These are phyloP conservation scores for Pancytospora philotis DNA, from an alignment of 371 early-diverging fungal genomes.

Conservation along the genomic window DNA sequence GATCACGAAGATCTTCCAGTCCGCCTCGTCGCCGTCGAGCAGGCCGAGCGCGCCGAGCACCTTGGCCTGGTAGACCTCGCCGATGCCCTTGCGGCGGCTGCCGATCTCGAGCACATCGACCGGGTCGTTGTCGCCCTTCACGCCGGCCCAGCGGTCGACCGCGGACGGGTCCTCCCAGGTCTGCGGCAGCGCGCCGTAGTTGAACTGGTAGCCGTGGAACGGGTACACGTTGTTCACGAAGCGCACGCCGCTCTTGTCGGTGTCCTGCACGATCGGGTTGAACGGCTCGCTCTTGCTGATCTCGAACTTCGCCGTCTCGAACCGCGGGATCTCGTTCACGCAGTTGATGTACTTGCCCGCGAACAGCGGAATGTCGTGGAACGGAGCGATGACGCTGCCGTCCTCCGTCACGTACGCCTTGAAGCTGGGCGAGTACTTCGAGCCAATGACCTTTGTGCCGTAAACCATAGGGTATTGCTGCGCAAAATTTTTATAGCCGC, in stretches of 20 bases:
- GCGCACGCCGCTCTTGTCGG: conserved; percentile 91
- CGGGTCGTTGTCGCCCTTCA: conserved; percentile 89
- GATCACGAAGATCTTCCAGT: conserved; percentile 95
- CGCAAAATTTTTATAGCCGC: conserved; percentile 7
- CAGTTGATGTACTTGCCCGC: conserved; percentile 75
- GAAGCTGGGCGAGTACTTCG: conserved; percentile 48
- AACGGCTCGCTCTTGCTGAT: conserved; percentile 61
- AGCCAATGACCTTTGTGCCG: conserved; percentile 23
- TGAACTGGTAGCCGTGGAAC: conserved; percentile 99
- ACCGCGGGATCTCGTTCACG: conserved; percentile 89
- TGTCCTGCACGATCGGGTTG: conserved; percentile 96
- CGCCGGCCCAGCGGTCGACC: conserved; percentile 72
- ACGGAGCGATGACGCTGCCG: conserved; percentile 70
- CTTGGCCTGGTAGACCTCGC: conserved; percentile 94
- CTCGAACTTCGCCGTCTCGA: conserved; percentile 98
- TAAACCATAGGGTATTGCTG: conserved; percentile 3
- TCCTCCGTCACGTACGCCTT: conserved; percentile 48
- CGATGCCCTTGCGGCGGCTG: conserved; percentile 69
- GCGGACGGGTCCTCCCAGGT: conserved; percentile 93
- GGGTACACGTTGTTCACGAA: conserved; percentile 97
- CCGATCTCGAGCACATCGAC: conserved; percentile 94
- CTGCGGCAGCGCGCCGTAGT: conserved; percentile 93
- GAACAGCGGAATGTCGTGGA: conserved; percentile 95
- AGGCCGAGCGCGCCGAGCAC: conserved; percentile 88
- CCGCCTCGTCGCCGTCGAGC: conserved; percentile 85